Conservation (phyloP, 2,329 filamentous ascomycete species). For the Penicillium occitanis region DNA sequence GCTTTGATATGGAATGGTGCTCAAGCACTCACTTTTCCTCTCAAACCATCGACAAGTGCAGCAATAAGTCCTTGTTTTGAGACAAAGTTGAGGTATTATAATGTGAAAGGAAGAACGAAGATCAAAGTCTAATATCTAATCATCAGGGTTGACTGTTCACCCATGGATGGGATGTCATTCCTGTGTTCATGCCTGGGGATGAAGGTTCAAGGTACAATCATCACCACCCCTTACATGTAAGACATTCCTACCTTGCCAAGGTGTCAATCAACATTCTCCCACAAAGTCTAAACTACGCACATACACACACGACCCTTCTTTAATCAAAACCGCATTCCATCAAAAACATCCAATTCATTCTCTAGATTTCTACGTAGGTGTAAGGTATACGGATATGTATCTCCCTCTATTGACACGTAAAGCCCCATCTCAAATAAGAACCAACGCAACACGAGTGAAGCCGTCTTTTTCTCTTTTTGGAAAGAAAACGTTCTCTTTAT, state of each 20-base stretch:
- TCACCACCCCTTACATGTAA: background rate
- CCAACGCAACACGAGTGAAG: constrained; percentile 47
- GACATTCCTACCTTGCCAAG: background rate
- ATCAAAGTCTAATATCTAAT: background rate
- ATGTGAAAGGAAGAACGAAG: background rate
- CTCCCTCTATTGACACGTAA: constrained; percentile 48
- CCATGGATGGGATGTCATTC: background rate
- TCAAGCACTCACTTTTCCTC: background rate
- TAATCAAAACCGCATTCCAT: background rate
- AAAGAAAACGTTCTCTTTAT: constrained; percentile 34
- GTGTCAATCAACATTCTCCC: background rate
- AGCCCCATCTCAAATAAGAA: constrained; percentile 34
- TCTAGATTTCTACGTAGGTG: background rate
- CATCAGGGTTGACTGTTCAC: background rate
- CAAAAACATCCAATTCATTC: background rate
- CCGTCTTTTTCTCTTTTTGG: constrained; percentile 23
- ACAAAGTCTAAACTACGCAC: background rate
- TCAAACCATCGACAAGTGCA: background rate
- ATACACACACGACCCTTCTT: background rate
- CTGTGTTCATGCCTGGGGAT: background rate
- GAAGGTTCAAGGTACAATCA: background rate
- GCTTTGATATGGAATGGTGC: constrained; percentile 6
- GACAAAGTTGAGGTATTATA: background rate
- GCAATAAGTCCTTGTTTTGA: too few relatives aligned
- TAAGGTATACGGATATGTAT: constrained; percentile 44